phyloP scores from a whole-genome alignment of 768 basidiomycete species.

The Lentinula lateritia region DNA sequence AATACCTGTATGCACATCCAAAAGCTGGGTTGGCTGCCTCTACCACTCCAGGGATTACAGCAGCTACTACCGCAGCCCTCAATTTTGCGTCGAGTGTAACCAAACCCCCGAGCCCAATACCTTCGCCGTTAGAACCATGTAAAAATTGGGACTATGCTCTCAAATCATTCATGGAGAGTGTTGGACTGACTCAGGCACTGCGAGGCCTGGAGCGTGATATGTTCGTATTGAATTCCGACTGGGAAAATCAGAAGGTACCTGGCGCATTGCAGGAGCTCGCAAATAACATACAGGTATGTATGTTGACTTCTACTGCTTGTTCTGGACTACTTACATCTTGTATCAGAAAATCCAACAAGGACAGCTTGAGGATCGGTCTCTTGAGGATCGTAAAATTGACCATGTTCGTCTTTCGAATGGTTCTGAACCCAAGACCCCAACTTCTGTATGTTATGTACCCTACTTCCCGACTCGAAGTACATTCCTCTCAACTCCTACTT shows the following conservation, averaged over 20 bases:
- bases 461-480: neutral
- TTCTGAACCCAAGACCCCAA: conserved; percentile 44
- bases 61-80: neutral
- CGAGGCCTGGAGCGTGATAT: conserved; percentile 68
- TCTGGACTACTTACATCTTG: neutral
- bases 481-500: neutral
- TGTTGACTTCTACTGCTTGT: neutral
- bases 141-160: conserved; percentile 60
- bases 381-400: conserved; percentile 68
- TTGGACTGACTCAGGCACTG: conserved; percentile 53
- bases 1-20: conserved; percentile 3
- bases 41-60: neutral
- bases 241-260: conserved; percentile 56
- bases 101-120: conserved; percentile 32
- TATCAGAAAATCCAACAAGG: conserved; percentile 22
- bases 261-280: conserved; percentile 48
- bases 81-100: neutral
- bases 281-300: conserved; percentile 44
- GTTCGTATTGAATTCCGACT: conserved; percentile 60
- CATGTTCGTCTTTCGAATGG: conserved; percentile 49
- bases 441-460: conserved; percentile 52
- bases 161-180: conserved; percentile 44
- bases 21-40: neutral
- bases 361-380: conserved; percentile 20
- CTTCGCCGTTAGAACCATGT: conserved; percentile 30